Evolutionary conservation across 768 basidiomycete genomes (phyloP).

Genomic region (Mycena maculata): DNA sequence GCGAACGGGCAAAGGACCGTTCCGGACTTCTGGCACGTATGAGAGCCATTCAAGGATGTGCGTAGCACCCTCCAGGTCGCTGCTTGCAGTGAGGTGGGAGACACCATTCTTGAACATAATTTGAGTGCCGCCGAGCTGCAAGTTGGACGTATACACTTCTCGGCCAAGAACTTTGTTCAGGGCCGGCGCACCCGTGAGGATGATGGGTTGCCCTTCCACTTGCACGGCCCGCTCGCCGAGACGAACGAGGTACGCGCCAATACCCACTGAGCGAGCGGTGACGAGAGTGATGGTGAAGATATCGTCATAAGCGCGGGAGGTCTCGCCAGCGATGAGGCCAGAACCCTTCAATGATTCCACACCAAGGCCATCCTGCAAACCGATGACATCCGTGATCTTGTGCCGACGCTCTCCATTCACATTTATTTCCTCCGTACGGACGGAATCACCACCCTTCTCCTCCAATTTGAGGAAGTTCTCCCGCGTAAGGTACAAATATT

Average conservation of each 20-base stretch:
- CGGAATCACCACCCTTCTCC: constrained; percentile 82
- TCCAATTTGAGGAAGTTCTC: constrained; percentile 91
- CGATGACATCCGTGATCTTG: constrained; percentile 97
- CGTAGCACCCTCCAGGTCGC: constrained; percentile 94
- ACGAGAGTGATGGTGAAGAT: constrained; percentile 99
- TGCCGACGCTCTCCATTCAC: constrained; percentile 88
- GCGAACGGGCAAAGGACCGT: constrained; percentile 82
- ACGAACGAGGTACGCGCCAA: constrained; percentile 98
- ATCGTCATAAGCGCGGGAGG: constrained; percentile 97
- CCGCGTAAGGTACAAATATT: constrained; percentile 94
- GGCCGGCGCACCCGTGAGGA: constrained; percentile 95
- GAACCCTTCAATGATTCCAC: constrained; percentile 97
- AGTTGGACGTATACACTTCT: constrained; percentile 98
- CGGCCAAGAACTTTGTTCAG: constrained; percentile 99
- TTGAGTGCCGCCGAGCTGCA: constrained; percentile 99
- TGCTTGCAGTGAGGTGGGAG: constrained; percentile 93
- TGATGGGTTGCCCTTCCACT: constrained; percentile 99
- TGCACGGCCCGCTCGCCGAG: constrained; percentile 98
- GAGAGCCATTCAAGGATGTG: constrained; percentile 96
- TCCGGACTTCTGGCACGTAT: constrained; percentile 89
- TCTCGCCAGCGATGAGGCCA: constrained; percentile 98
- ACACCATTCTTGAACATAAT: constrained; percentile 99
- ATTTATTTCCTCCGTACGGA: constrained; percentile 86
- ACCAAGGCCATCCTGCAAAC: constrained; percentile 96
- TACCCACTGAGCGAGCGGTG: constrained; percentile 98